Conservation (phyloP, 331 rosid species). For the Acacia pycnantha region DNA sequence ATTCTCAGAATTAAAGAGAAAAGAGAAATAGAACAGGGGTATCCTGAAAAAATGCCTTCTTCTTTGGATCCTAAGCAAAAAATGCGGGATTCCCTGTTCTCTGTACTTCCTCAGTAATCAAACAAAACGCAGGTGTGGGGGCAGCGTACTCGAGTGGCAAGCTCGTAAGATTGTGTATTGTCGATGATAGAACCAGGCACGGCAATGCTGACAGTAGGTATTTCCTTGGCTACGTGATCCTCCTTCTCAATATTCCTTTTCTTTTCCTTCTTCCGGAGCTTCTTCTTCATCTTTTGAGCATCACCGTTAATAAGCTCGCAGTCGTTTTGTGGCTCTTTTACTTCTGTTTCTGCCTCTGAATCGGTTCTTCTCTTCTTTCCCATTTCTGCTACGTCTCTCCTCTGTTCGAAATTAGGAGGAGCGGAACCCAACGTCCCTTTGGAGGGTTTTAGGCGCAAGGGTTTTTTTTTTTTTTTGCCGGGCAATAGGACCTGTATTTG, state of each 20-base stretch:
- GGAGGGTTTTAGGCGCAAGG: slow-evolving; percentile 29
- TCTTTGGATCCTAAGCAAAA: neutral
- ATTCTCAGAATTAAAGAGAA: neutral
- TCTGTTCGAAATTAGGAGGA: neutral
- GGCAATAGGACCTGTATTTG: neutral
- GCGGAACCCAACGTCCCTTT: neutral
- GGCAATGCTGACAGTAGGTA: slow-evolving; percentile 75
- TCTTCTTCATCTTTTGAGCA: slow-evolving; percentile 39
- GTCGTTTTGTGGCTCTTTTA: slow-evolving; percentile 17
- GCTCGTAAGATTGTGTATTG: slow-evolving; percentile 85
- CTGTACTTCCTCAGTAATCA: slow-evolving; percentile 11
- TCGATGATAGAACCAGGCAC: slow-evolving; percentile 88
- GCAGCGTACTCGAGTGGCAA: slow-evolving; percentile 72
- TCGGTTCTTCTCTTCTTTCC: slow-evolving; percentile 59
- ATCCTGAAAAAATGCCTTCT: neutral
- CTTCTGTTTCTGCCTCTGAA: slow-evolving; percentile 37
- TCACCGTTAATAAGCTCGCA: slow-evolving; percentile 37
- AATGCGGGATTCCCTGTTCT: neutral
- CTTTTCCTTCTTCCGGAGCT: slow-evolving; percentile 49
- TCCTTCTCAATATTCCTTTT: slow-evolving; percentile 15
- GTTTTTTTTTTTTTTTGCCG: neutral
- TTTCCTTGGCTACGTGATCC: slow-evolving; percentile 25
- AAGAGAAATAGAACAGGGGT: neutral
- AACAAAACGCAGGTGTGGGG: neutral
- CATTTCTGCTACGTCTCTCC: slow-evolving; percentile 35